phyloP scores from a whole-genome alignment of 768 basidiomycete species.

The Hericium coralloides region DNA sequence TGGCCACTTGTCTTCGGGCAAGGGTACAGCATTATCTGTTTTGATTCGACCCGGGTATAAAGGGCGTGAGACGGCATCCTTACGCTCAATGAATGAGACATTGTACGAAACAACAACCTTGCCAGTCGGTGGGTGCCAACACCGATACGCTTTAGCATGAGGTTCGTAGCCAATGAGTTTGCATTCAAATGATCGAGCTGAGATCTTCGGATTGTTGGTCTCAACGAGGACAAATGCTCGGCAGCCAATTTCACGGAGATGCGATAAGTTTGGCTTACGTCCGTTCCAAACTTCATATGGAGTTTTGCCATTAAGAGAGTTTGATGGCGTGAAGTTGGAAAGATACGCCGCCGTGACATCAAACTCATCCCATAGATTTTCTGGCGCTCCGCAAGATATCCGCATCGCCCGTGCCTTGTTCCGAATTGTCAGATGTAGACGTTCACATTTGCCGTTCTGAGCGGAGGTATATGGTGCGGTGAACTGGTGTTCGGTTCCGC shows the following conservation, averaged over 20 bases:
- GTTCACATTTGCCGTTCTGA: neutral
- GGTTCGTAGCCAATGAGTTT: neutral
- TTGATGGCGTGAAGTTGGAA: neutral
- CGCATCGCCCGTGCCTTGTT: neutral
- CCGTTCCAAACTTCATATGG: neutral
- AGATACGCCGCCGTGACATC: neutral
- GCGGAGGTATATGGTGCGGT: conserved; percentile 1
- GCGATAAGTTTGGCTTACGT: neutral
- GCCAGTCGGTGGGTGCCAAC: neutral
- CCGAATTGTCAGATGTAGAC: neutral
- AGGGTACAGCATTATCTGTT: neutral
- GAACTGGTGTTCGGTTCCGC: neutral
- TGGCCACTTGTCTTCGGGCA: neutral
- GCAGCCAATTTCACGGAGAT: neutral
- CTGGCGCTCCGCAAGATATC: neutral
- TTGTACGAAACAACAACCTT: neutral
- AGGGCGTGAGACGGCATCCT: neutral
- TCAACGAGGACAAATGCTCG: neutral
- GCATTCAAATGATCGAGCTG: neutral
- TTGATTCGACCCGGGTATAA: neutral
- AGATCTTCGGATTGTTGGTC: neutral
- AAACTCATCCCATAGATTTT: neutral
- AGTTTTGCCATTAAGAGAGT: neutral
- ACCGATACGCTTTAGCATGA: neutral
- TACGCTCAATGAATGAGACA: neutral